Percentiles rank a stretch among this genome's conserved stretches.
Conservation (phyloP, 2,329 filamentous ascomycete species). For the Simplicillium sp. region DNA sequence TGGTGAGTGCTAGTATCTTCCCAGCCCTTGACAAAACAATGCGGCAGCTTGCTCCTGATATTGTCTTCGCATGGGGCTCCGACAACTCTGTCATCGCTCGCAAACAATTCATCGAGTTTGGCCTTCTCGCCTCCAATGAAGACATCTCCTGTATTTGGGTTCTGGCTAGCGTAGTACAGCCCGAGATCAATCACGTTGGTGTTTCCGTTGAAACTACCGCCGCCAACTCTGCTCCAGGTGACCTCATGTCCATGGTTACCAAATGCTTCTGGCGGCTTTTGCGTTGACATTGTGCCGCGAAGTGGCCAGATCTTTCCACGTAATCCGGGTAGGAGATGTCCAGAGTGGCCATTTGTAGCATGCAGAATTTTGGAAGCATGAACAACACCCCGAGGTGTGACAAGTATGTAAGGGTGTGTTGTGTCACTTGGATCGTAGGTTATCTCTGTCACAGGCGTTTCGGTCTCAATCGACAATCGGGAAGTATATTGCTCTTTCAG, state of each 20-base stretch:
- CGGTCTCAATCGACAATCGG: slow-evolving; percentile 24
- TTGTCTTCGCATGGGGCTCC: no score
- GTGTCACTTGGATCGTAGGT: slow-evolving; percentile 7
- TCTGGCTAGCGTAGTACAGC: slow-evolving; percentile 15
- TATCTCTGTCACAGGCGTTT: slow-evolving; percentile 19
- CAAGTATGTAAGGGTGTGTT: slow-evolving; percentile 25
- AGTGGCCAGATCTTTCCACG: slow-evolving; percentile 30
- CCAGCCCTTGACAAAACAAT: no score
- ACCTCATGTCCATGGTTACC: slow-evolving; percentile 15
- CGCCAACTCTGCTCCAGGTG: slow-evolving; percentile 38
- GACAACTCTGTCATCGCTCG: no score
- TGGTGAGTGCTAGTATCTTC: no score
- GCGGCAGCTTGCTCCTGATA: no score
- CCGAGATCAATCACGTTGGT: slow-evolving; percentile 26
- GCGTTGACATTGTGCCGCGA: slow-evolving; percentile 39
- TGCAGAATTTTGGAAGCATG: slow-evolving; percentile 40
- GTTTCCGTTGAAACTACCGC: slow-evolving; percentile 32
- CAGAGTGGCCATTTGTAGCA: slow-evolving; percentile 43
- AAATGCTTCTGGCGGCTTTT: slow-evolving; percentile 25
- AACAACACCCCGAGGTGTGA: slow-evolving; percentile 34
- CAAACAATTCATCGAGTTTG: no score
- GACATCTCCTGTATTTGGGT: slow-evolving; percentile 25
- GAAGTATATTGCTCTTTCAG: slow-evolving; percentile 20
- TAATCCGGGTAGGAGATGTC: slow-evolving; percentile 38
- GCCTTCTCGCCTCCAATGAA: slow-evolving; percentile 45